These are phyloP conservation scores for Alectoria sarmentosa DNA, from an alignment of 495 filamentous ascomycete species.

Conservation along the genomic window DNA sequence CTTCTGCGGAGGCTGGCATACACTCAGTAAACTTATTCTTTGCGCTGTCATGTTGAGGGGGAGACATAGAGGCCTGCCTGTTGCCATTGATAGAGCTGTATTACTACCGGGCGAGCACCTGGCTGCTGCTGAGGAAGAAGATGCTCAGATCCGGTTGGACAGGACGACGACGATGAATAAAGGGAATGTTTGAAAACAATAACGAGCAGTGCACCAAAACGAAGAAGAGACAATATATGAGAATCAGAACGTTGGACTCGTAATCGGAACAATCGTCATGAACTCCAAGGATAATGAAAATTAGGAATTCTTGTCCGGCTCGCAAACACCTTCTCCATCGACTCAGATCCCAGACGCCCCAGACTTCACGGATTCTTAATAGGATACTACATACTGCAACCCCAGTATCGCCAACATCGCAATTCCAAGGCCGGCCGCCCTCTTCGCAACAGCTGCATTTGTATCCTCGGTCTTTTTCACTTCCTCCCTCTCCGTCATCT, in stretches of 20 bases:
- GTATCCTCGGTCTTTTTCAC: neutral
- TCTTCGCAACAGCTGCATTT: neutral
- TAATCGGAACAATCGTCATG: neutral
- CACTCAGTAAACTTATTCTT: constrained; percentile 66
- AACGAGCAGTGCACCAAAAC: neutral
- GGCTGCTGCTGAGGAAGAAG: constrained; percentile 50
- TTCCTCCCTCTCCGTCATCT: constrained; percentile 2
- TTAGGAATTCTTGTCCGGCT: neutral
- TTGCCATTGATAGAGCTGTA: constrained; percentile 74
- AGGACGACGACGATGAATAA: constrained; percentile 27
- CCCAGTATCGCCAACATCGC: neutral
- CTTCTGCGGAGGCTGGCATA: constrained; percentile 67
- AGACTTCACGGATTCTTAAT: neutral
- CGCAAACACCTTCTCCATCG: neutral
- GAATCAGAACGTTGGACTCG: neutral
- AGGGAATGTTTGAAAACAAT: neutral
- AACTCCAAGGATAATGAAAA: neutral
- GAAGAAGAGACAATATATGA: neutral
- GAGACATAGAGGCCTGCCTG: constrained; percentile 70
- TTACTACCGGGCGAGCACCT: constrained; percentile 54
- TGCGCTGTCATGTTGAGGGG: constrained; percentile 73
- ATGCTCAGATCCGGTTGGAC: constrained; percentile 43
- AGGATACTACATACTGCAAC: neutral
- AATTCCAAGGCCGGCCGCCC: neutral
- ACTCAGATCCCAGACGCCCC: neutral